Evolutionary conservation across 202 grass and related monocot species (phyloP), one percentile per base, ranked within the genome.

Genomic region (Eragrostis tef): DNA sequence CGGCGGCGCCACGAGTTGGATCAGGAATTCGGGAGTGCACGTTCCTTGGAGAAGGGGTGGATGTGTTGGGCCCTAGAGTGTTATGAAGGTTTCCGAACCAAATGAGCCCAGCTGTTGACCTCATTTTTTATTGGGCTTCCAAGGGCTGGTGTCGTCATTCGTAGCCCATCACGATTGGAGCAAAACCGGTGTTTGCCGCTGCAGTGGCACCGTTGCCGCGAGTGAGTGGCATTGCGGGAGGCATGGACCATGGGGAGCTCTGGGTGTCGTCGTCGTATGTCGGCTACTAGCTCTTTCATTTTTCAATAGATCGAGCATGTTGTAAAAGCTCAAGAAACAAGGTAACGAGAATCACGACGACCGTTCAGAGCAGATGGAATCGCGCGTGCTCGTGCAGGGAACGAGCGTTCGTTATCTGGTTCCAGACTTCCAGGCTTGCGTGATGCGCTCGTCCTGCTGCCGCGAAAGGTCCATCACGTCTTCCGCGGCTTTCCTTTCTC

Each of bases 61-160:
- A 4, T 9, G 34, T 12, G 47, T 26, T 81, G 70, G 86, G 81
- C 69, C 67, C 13, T 9, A 3, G 34, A 47, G 59, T 46, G 50
- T 21, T 1, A 15, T n/a, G 49, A 11, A 6, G 58, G 10, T 20
- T 61, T 61, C 9, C 5, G 8, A 49, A 17, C 9, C 34, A 0
- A 31, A 48, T 48, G 46, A 12, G 46, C 46, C 46, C 12, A 48
- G 11, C 34, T 31, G 29, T 31, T 31, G 5, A 3, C 56, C 20
- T 59, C 11, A 22, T 22, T 59, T n/a, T n/a, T 59, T 5, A 9
- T 13, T 60, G 22, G 22, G 57, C 57, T 25, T 59, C 9, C 3
- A 59, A 15, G 58, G 11, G 58, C 11, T 25, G 24, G 0, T 14
- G 58, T 27, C 4, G 11, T 61, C 24, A 14, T 13, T 27, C 6